Percentiles rank a stretch among this genome's conserved stretches.
Conservation (phyloP, 2,329 filamentous ascomycete species). For the Alternaria viburni region DNA sequence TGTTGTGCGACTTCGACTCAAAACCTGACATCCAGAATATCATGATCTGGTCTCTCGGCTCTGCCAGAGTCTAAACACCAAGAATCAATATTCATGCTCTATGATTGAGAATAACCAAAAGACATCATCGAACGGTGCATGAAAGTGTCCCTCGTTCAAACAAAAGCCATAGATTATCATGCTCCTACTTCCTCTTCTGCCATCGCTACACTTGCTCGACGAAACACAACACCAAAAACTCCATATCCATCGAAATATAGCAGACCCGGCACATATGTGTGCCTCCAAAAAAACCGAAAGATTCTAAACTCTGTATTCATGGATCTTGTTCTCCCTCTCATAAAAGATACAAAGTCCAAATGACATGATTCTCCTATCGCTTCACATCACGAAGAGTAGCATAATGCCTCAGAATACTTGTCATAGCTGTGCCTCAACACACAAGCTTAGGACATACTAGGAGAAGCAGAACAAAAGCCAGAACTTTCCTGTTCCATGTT, state of each 20-base stretch:
- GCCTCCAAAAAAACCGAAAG: neutral
- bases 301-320: neutral
- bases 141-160: neutral
- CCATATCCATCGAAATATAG: neutral
- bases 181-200: neutral
- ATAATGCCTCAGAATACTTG: neutral
- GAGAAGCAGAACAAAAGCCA: neutral
- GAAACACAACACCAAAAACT: neutral
- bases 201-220: accelerated
- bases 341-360: too few relatives aligned
- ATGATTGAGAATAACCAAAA: neutral
- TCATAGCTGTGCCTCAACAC: neutral
- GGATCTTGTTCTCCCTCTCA: neutral
- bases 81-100: accelerated
- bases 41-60: neutral
- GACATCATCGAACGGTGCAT: accelerated
- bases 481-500: neutral
- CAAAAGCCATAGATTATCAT: neutral
- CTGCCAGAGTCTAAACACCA: neutral
- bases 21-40: neutral
- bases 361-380: too few relatives aligned
- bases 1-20: neutral
- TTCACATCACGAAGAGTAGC: neutral
- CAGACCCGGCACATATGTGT: accelerated
- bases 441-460: neutral